Percentiles rank a stretch among this genome's conserved stretches.
These are phyloP conservation scores for Alternaria panax DNA, from an alignment of 2,329 filamentous ascomycete species.

Conservation along the genomic window DNA sequence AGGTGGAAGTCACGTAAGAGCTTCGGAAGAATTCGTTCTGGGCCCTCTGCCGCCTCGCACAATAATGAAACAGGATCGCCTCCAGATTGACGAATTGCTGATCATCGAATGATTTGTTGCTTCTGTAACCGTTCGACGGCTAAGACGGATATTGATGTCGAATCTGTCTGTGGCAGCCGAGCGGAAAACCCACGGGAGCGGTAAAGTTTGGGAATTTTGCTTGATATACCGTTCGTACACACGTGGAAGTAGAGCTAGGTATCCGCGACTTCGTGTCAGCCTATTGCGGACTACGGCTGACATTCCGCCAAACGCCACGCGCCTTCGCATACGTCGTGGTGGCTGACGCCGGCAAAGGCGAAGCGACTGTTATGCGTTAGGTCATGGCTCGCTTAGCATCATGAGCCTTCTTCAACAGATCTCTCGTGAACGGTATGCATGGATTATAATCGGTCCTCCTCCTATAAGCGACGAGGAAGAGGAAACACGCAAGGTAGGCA, in stretches of 20 bases:
- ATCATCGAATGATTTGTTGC: neutral
- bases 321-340: neutral
- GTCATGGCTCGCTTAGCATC: slow-evolving; percentile 5
- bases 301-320: neutral
- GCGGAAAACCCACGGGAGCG: neutral
- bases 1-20: neutral
- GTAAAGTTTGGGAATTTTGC: neutral
- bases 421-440: neutral
- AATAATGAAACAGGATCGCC: neutral
- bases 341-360: slow-evolving; percentile 4
- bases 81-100: slow-evolving; percentile 3
- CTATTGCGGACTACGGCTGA: slow-evolving; percentile 1
- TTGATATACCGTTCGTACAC: neutral
- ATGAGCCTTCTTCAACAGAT: neutral
- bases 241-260: neutral
- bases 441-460: neutral
- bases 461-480: slow-evolving; percentile 1
- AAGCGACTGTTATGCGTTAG: slow-evolving; percentile 8
- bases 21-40: slow-evolving; percentile 2
- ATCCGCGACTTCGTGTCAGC: neutral
- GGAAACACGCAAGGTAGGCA: neutral
- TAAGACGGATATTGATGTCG: neutral
- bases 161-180: neutral
- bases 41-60: neutral
- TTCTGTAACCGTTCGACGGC: neutral